These are phyloP conservation scores for Tanacetum coccineum DNA, from an alignment of 129 eudicot species.

Conservation along the genomic window DNA sequence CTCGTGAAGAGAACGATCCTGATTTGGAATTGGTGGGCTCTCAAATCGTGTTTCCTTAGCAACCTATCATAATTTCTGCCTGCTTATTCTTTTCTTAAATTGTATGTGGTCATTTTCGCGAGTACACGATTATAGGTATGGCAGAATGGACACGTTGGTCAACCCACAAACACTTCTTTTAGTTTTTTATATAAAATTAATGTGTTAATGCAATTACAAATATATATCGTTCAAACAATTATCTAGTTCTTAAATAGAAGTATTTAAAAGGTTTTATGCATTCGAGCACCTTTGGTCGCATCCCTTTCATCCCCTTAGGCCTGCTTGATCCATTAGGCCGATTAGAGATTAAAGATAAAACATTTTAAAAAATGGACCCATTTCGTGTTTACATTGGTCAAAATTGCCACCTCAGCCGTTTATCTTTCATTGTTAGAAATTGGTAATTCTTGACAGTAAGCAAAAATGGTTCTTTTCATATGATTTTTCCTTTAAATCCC, in stretches of 20 bases:
- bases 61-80: slow-evolving; percentile 24
- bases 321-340: neutral
- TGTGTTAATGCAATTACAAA: neutral
- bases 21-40: slow-evolving; percentile 79
- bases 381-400: neutral
- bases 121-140: neutral
- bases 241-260: neutral
- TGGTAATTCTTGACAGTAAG: neutral
- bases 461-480: neutral
- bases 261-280: neutral
- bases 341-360: neutral
- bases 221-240: too few relatives aligned
- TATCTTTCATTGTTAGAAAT: neutral
- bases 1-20: slow-evolving; percentile 76
- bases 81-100: neutral
- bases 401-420: neutral
- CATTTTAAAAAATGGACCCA: too few relatives aligned
- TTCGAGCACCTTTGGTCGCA: neutral
- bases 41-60: slow-evolving; percentile 37
- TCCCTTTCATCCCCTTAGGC: slow-evolving; percentile 4
- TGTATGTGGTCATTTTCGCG: neutral
- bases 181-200: neutral
- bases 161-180: neutral
- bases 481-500: neutral
- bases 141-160: neutral